Percentiles rank a stretch among this genome's conserved stretches.
Evolutionary conservation across 306 rosid genomes (phyloP).

Genomic region (Boehmeria nivea): DNA sequence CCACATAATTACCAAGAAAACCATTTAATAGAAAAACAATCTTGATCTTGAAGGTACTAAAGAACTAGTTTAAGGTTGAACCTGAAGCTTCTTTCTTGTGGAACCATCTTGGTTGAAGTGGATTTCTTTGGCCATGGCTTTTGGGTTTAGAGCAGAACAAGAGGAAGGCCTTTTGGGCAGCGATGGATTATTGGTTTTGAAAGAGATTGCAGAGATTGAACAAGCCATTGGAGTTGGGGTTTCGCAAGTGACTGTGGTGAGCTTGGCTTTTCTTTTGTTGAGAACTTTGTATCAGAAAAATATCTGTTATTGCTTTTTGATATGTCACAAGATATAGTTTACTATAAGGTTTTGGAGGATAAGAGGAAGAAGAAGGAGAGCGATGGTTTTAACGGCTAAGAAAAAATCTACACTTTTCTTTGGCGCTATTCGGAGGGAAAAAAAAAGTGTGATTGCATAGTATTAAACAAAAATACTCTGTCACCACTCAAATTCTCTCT

Average conservation of each 20-base stretch:
- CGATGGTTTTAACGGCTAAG: conserved; percentile 1
- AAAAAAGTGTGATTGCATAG: too few species aligned
- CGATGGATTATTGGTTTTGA: conserved; percentile 33
- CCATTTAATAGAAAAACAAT: neutral
- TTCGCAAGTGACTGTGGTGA: neutral
- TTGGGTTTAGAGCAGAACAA: conserved; percentile 28
- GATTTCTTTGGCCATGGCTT: conserved; percentile 62
- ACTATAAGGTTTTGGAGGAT: neutral
- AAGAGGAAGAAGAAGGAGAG: conserved; percentile 36
- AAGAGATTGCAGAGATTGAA: conserved; percentile 51
- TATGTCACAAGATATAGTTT: conserved; percentile 5
- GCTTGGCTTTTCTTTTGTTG: neutral
- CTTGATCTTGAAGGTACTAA: too few species aligned
- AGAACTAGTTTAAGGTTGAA: conserved; percentile 3
- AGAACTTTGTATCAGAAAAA: neutral
- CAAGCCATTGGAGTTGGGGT: conserved; percentile 44
- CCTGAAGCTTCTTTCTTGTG: conserved; percentile 69
- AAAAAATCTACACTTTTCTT: conserved; percentile 27
- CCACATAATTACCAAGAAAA: conserved; percentile 17
- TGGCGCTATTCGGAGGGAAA: conserved; percentile 26
- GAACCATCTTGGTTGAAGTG: conserved; percentile 71
- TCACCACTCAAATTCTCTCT: too few species aligned
- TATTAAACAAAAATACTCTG: too few species aligned
- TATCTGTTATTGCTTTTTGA: conserved; percentile 1
- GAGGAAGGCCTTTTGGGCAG: conserved; percentile 32